Percentiles rank a stretch among this genome's conserved stretches.
Evolutionary conservation across 768 basidiomycete genomes (phyloP).

Genomic region (Lactifluus pinguis): DNA sequence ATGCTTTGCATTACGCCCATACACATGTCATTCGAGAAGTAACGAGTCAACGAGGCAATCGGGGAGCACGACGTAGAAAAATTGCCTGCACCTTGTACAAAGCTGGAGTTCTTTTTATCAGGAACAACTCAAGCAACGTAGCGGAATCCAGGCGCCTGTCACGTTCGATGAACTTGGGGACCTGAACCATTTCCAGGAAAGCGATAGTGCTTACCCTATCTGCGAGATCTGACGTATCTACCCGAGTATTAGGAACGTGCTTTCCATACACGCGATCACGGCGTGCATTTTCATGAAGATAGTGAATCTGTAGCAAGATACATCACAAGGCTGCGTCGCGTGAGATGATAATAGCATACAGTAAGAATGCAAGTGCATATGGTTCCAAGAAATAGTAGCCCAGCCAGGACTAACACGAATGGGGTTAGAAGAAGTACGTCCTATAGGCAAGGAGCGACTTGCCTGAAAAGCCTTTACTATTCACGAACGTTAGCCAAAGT

Average conservation of each 20-base stretch:
- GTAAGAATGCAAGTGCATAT: conserved; percentile 43
- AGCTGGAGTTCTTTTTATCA: neutral
- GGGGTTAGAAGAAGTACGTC: conserved; percentile 3
- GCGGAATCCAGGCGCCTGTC: conserved; percentile 52
- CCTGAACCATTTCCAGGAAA: neutral
- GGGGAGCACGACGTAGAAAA: too few relatives aligned
- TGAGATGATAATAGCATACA: conserved; percentile 24
- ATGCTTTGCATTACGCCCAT: neutral
- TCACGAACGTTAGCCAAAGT: neutral
- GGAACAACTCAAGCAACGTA: conserved; percentile 32
- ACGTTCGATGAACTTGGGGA: neutral
- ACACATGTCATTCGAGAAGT: neutral
- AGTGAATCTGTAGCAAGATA: conserved; percentile 40
- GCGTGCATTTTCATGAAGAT: conserved; percentile 49
- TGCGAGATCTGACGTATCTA: conserved; percentile 57
- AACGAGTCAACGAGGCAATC: neutral
- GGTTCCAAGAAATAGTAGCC: conserved; percentile 47
- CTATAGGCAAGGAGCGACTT: conserved; percentile 19
- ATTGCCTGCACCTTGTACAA: neutral
- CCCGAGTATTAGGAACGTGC: conserved; percentile 36
- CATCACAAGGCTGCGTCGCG: neutral
- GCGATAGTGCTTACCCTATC: conserved; percentile 41
- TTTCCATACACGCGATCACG: conserved; percentile 47
- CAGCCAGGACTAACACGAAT: conserved; percentile 35
- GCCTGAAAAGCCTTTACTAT: conserved; percentile 53